Evolutionary conservation across 2,329 filamentous ascomycete species (phyloP).

Genomic region (Grosmannia huntii): DNA sequence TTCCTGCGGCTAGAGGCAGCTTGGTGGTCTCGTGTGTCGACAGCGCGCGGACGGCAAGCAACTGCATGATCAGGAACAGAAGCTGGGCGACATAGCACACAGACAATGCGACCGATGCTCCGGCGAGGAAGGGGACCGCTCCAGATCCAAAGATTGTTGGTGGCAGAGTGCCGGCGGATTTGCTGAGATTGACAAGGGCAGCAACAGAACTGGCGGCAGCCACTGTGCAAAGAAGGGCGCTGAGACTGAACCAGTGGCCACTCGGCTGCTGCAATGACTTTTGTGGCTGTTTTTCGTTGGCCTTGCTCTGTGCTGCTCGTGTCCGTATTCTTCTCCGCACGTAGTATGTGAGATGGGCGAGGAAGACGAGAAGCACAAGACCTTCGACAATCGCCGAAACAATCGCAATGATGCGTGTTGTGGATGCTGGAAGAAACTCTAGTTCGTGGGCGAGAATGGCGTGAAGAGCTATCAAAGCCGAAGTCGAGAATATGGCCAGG

Average conservation of each 20-base stretch:
- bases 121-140: slow-evolving; percentile 26
- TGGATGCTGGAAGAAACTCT: slow-evolving; percentile 14
- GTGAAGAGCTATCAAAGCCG: slow-evolving; percentile 26
- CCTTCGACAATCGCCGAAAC: slow-evolving; percentile 25
- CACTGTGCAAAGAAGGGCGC: slow-evolving; percentile 27
- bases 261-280: slow-evolving; percentile 5
- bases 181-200: slow-evolving; percentile 28
- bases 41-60: slow-evolving; percentile 10
- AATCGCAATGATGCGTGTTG: slow-evolving; percentile 23
- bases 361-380: slow-evolving; percentile 22
- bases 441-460: slow-evolving; percentile 25
- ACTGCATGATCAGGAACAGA: slow-evolving; percentile 33
- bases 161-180: slow-evolving; percentile 17
- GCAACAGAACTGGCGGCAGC: slow-evolving; percentile 32
- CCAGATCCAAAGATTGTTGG: slow-evolving; percentile 21
- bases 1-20: background rate
- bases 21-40: background rate
- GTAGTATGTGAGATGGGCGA: slow-evolving; percentile 20
- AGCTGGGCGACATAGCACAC: slow-evolving; percentile 33
- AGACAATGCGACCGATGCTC: slow-evolving; percentile 30
- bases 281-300: background rate
- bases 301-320: slow-evolving; percentile 12
- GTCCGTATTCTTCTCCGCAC: slow-evolving; percentile 14
- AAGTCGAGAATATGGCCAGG: slow-evolving; percentile 25
- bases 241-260: slow-evolving; percentile 23